Conservation (phyloP, 345 rosid genomes). For the Syzygium aqueum region DNA sequence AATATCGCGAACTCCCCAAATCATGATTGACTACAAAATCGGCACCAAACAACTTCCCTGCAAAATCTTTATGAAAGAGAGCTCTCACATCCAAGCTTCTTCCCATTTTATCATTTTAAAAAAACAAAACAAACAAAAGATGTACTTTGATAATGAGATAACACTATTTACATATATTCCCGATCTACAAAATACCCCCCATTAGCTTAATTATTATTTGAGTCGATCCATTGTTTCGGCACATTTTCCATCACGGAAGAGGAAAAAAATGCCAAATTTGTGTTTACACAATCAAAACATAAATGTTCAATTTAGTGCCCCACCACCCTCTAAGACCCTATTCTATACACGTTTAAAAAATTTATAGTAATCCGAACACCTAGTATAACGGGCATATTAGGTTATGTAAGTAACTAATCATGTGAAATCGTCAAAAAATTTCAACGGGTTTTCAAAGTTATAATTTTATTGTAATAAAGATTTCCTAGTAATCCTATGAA, state of each 20-base stretch:
- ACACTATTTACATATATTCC: no score
- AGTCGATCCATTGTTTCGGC: rapidly evolving
- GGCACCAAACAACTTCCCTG: no score
- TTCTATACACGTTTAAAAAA: not conserved
- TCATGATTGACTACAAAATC: no score
- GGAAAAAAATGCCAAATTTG: not conserved
- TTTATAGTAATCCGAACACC: rapidly evolving
- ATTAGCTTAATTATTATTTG: not conserved
- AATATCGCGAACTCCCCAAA: no score
- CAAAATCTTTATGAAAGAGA: no score
- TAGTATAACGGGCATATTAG: not conserved
- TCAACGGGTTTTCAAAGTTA: rapidly evolving
- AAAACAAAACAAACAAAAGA: no score
- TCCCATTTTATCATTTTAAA: no score
- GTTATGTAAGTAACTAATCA: not conserved
- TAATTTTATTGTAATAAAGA: not conserved
- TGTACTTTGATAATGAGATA: no score
- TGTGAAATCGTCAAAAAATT: rapidly evolving
- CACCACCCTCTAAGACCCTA: not conserved
- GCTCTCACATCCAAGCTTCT: no score
- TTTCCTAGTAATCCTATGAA: not conserved
- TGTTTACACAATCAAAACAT: rapidly evolving
- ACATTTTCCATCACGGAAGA: not conserved
- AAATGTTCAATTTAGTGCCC: not conserved
- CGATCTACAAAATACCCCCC: not conserved